phyloP scores from a whole-genome alignment of 306 rosid species.

The Lupinus albus region DNA sequence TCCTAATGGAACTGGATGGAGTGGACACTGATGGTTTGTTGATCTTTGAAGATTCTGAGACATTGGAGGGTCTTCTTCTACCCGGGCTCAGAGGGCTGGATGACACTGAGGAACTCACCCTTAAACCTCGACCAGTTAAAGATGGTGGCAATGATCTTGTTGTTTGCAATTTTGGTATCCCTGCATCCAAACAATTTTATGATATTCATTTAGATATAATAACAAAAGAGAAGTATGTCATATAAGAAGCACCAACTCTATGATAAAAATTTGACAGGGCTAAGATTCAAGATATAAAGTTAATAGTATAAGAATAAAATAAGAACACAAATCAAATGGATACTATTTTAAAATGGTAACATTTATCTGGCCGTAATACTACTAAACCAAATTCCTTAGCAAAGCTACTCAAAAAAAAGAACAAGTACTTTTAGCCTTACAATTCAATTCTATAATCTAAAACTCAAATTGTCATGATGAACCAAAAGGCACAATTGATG shows the following conservation, averaged over 20 bases:
- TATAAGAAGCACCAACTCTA: no score
- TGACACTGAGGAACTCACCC: slow-evolving; percentile 35
- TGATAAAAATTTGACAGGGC: no score
- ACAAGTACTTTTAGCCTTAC: neutral
- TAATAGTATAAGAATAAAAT: no score
- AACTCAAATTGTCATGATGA: neutral
- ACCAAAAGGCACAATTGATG: slow-evolving; percentile 1
- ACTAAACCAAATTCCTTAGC: neutral
- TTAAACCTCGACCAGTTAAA: slow-evolving; percentile 41
- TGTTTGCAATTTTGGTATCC: slow-evolving; percentile 15
- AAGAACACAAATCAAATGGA: no score
- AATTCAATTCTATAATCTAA: no score
- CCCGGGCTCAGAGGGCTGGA: slow-evolving; percentile 43
- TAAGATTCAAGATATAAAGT: no score
- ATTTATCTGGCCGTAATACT: neutral
- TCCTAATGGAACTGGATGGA: slow-evolving; percentile 33
- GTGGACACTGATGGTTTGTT: neutral
- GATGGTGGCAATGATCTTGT: slow-evolving; percentile 44
- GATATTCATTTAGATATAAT: neutral
- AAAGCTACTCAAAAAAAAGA: neutral
- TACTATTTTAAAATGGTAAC: no score
- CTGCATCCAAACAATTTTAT: slow-evolving; percentile 46
- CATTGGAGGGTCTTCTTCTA: slow-evolving; percentile 41
- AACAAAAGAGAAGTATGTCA: neutral
- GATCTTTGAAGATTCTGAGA: slow-evolving; percentile 43